Evolutionary conservation across 371 early-diverging fungal genomes (phyloP).

Genomic region (Apophysomyces variabilis): DNA sequence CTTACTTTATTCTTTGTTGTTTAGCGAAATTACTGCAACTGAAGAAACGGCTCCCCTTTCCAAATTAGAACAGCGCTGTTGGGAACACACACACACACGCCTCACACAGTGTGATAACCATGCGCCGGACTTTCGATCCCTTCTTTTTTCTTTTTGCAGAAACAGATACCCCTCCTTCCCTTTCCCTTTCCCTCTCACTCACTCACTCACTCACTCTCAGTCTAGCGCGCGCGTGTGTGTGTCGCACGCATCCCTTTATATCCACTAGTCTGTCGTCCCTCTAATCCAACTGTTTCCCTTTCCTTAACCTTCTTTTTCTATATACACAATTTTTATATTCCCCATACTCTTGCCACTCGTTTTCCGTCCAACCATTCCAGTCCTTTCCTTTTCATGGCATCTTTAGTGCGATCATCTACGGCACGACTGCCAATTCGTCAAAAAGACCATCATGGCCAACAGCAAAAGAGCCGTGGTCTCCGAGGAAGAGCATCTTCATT

Average conservation of each 20-base stretch:
- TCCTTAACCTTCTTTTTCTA: background rate
- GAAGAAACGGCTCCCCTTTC: too few relatives aligned
- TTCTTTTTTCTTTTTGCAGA: too few relatives aligned
- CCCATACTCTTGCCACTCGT: background rate
- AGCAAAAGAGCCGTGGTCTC: slow-evolving; percentile 2
- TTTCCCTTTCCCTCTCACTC: too few relatives aligned
- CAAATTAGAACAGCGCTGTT: too few relatives aligned
- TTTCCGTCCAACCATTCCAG: background rate
- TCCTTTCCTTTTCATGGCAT: slow-evolving; percentile 9
- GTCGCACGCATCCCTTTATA: background rate
- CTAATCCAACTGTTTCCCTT: background rate
- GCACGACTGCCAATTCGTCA: slow-evolving; percentile 3
- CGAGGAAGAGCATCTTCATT: slow-evolving; percentile 8
- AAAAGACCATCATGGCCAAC: slow-evolving; percentile 1
- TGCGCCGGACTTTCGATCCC: too few relatives aligned
- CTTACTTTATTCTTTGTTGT: too few relatives aligned
- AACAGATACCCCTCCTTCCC: too few relatives aligned
- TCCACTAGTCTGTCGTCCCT: background rate
- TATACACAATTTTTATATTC: background rate
- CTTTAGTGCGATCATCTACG: slow-evolving; percentile 7
- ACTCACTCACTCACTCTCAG: too few relatives aligned
- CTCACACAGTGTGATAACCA: too few relatives aligned
- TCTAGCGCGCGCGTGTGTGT: too few relatives aligned
- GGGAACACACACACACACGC: too few relatives aligned
- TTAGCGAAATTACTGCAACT: too few relatives aligned